Evolutionary conservation across 176 grass and related monocot genomes (phyloP).

Genomic region (Canna indica): DNA sequence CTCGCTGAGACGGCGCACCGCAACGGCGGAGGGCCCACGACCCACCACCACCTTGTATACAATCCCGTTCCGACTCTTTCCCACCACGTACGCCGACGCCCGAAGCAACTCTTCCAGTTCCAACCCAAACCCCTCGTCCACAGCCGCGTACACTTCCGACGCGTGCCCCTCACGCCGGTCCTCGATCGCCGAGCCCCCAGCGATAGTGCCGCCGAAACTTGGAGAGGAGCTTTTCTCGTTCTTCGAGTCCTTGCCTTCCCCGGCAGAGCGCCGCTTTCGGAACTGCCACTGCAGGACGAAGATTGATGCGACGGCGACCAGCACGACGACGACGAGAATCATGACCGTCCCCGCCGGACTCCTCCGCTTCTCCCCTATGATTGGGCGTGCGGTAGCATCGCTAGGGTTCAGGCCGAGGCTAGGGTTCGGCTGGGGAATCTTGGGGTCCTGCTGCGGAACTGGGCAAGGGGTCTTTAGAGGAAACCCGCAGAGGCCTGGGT

Average conservation of each 20-base stretch:
- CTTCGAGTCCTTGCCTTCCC: conserved; percentile 34
- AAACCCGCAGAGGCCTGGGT: conserved; percentile 72
- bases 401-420: conserved; percentile 34
- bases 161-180: conserved; percentile 51
- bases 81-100: conserved; percentile 78
- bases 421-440: conserved; percentile 33
- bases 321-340: conserved; percentile 46
- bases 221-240: conserved; percentile 38
- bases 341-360: conserved; percentile 34
- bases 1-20: conserved; percentile 83
- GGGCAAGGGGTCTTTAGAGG: conserved; percentile 71
- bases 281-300: conserved; percentile 71
- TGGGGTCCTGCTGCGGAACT: conserved; percentile 28
- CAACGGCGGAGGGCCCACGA: conserved; percentile 35
- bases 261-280: conserved; percentile 34
- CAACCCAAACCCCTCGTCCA: conserved; percentile 78
- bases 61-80: conserved; percentile 82
- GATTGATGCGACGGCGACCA: conserved; percentile 34
- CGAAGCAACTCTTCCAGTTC: conserved; percentile 96
- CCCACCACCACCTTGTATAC: conserved; percentile 77
- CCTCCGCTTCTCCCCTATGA: conserved; percentile 19
- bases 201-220: not conserved
- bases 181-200: conserved; percentile 6
- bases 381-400: conserved; percentile 25
- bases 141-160: conserved; percentile 65